Conservation (phyloP, 1,284 basidiomycete genomes). For the Melampsora larici-populina region DNA sequence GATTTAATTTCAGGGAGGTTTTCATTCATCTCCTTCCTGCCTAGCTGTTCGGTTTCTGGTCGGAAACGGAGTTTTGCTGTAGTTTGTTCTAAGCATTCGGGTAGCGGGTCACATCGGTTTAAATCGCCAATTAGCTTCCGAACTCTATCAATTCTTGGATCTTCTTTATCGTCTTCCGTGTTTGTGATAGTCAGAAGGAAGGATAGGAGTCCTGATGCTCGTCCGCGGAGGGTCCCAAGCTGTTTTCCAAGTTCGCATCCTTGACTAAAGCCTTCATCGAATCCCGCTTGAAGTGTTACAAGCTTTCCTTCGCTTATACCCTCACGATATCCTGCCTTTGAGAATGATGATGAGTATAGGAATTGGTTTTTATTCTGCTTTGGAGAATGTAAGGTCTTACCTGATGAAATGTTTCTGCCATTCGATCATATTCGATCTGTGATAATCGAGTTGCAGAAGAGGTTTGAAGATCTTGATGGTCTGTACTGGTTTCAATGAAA, state of each 20-base stretch:
- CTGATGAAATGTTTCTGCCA: constrained; percentile 25
- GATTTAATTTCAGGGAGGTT: background rate
- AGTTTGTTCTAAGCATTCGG: background rate
- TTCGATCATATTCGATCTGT: constrained; percentile 25
- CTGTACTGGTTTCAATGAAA: no score
- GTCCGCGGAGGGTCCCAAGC: constrained; percentile 28
- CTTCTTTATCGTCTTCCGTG: background rate
- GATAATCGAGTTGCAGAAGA: constrained; percentile 12
- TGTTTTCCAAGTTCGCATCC: constrained; percentile 21
- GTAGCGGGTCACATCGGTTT: constrained; percentile 13
- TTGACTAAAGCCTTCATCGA: constrained; percentile 17
- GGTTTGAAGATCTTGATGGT: background rate
- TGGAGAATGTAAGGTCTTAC: background rate
- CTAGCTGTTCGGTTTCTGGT: background rate
- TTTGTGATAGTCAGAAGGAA: background rate
- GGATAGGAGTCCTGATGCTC: constrained; percentile 16
- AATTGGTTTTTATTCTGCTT: background rate
- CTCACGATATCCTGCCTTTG: constrained; percentile 36
- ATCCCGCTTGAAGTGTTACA: constrained; percentile 16
- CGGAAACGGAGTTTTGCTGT: background rate
- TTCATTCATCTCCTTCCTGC: background rate
- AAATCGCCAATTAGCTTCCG: constrained; percentile 20
- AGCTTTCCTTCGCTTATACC: constrained; percentile 20
- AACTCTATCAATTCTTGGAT: constrained; percentile 15
- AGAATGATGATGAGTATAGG: background rate